Base-by-base conservation (phyloP, 2,329 filamentous ascomycete species). In the Blastomyces percursus region DNA sequence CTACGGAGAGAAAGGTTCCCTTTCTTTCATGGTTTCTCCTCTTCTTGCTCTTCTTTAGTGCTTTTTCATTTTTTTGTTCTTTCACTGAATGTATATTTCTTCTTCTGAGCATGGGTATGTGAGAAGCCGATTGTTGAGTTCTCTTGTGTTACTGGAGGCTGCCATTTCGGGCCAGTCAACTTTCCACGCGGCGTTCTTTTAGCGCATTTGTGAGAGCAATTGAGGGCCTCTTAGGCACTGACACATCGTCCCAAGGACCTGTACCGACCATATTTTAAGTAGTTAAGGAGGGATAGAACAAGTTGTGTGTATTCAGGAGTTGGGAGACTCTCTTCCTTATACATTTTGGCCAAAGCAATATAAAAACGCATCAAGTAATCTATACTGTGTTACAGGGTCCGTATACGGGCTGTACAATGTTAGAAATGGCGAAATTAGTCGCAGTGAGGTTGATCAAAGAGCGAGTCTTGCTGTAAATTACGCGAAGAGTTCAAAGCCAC, bases 221-320 rank as follows among this genome's bases (percentile, higher is more conserved):
- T 38, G n/a, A 60, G 44, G 44, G 32, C 58, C 44, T 60, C 44
- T 60, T 44, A 51, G 44, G 46, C 58, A 50, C 14, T 50, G 58
- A 50, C 58, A 60, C 30, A 51, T 60, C 58, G 51, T 51, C 11
- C 24, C 27, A 44, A 44, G 21, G 1, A 30, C 55, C 32, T 32
- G 38, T 24, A 30, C 21, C 30, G 12, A 3, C 8, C 32, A 7
- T 35, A 14, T 16, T 24, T n/a, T n/a, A n/a, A n/a, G n/a, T 1
- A 19, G 24, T n/a, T 48, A 48, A 12, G 46, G 11, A 48, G n/a
- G 46, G 3, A 12, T 19, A 48, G 12, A n/a, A 24, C 8, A 48
- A 12, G 46, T 19, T 19, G 42, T 19, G 11, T 44, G 14, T 44
- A 44, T 42, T 42, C 40, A 42, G 8, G 44, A 8, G 32, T 7